These are phyloP conservation scores for Dictyostelium firmibasis DNA, from an alignment of 78 protist genomes.

Conservation along the genomic window DNA sequence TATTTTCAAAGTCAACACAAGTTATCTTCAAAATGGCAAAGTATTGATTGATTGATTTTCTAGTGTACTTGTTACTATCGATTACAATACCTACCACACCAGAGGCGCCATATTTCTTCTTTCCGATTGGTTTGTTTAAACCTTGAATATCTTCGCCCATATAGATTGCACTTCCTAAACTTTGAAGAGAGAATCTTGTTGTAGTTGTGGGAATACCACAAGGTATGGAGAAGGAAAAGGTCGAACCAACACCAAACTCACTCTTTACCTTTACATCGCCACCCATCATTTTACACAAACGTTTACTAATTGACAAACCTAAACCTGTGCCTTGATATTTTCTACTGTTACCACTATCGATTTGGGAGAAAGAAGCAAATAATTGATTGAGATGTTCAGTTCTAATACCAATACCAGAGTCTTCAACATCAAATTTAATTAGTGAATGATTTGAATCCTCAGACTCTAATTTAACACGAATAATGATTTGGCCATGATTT, in stretches of 20 bases:
- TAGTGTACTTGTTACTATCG: background rate
- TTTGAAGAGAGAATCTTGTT: background rate
- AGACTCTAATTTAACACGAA: background rate
- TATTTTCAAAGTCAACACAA: conserved; percentile 12
- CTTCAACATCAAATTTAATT: conserved; percentile 65
- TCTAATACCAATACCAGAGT: conserved; percentile 75
- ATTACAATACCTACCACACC: conserved; percentile 39
- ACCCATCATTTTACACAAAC: conserved; percentile 72
- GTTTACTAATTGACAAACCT: conserved; percentile 49
- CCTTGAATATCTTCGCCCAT: conserved; percentile 30
- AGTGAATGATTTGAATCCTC: background rate
- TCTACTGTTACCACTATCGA: conserved; percentile 4
- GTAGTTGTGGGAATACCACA: background rate
- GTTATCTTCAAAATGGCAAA: conserved; percentile 30
- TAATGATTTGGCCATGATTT: conserved; percentile 44
- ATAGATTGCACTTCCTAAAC: conserved; percentile 29
- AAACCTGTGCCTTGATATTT: conserved; percentile 75
- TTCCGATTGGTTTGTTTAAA: conserved; percentile 21
- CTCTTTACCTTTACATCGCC: conserved; percentile 43
- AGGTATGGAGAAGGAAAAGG: conserved; percentile 14
- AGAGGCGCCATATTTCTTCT: conserved; percentile 5
- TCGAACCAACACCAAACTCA: conserved; percentile 45
- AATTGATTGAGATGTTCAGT: conserved; percentile 12
- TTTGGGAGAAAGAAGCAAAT: conserved; percentile 51
- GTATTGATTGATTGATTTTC: background rate